phyloP scores from a whole-genome alignment of 345 rosid species.

The Populus simonii region DNA sequence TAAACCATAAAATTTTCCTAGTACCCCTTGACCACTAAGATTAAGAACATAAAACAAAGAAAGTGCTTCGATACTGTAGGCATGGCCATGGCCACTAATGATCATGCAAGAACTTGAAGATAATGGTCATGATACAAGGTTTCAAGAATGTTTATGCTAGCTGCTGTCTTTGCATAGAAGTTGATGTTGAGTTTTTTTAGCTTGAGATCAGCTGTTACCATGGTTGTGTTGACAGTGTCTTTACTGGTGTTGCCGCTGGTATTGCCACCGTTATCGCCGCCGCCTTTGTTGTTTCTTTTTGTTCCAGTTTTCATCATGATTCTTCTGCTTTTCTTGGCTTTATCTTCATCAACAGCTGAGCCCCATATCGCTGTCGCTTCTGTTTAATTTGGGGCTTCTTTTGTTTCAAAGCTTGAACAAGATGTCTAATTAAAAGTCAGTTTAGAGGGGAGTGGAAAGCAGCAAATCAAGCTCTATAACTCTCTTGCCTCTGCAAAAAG shows the following conservation, averaged over 20 bases:
- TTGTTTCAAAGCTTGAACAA: background rate
- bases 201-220: background rate
- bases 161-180: background rate
- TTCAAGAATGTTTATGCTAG: background rate
- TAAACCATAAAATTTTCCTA: background rate
- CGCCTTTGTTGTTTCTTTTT: slow-evolving; percentile 18
- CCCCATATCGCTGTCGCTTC: background rate
- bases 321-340: slow-evolving; percentile 23
- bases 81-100: background rate
- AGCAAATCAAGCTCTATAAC: background rate
- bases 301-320: slow-evolving; percentile 19
- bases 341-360: slow-evolving; percentile 9
- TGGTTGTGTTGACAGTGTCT: slow-evolving; percentile 7
- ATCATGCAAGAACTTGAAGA: background rate
- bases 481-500: background rate
- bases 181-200: background rate
- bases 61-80: background rate
- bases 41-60: background rate
- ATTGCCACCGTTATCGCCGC: slow-evolving; percentile 22
- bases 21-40: background rate
- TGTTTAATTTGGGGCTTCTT: slow-evolving; percentile 1
- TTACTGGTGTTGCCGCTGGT: slow-evolving; percentile 20
- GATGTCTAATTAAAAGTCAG: background rate
- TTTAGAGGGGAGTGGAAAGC: background rate
- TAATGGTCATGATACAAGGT: background rate